Base-by-base conservation (phyloP, 805 yeast genomes). In the Metschnikowia baotianmanensis region DNA sequence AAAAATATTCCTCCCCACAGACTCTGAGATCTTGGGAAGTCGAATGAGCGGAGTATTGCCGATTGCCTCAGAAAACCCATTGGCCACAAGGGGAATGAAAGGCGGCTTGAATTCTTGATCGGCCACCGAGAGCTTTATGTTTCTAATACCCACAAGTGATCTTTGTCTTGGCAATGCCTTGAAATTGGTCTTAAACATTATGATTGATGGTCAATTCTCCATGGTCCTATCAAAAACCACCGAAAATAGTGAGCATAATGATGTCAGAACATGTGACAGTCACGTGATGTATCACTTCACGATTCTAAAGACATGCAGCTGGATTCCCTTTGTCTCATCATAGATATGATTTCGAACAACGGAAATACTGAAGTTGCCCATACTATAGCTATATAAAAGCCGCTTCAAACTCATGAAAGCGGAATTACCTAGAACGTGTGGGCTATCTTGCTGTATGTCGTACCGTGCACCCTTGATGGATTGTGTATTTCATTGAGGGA, bases 41-140 rank as follows among this genome's bases (percentile, higher is more conserved):
- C 75, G 74, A 49, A 90, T 68, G 50, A 90, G 67, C 19, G 97
- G 96, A 3, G 97, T 90, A 63, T 88, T 88, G n/a, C 97, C 97
- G 42, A 89, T 83, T 1, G 96, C 95, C 23, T 80, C 88, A 3
- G 83, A 76, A 42, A 90, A 71, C 10, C 96, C 96, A 38, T 77
- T 74, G 10, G 89, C 71, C 1, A 78, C 79, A 29, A 84, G 62
- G 3, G 95, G 95, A 7, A 77, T 70, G 55, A 80, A 80, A 2
- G 82, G 78, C 3, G 63, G 55, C 40, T 50, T 55, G 41, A 58
- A 45, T 8, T 41, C 39, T n/a, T 27, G 36, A 10, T 41, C 31
- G 1, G 46, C n/a, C 12, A 45, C 40, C 3, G 53, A 37, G 21
- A 48, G 43, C n/a, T 42, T 38, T 18, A 50, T 34, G 13, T 31